Conservation (phyloP, 2,329 filamentous ascomycete species). For the Malbranchea cinnamomea region DNA sequence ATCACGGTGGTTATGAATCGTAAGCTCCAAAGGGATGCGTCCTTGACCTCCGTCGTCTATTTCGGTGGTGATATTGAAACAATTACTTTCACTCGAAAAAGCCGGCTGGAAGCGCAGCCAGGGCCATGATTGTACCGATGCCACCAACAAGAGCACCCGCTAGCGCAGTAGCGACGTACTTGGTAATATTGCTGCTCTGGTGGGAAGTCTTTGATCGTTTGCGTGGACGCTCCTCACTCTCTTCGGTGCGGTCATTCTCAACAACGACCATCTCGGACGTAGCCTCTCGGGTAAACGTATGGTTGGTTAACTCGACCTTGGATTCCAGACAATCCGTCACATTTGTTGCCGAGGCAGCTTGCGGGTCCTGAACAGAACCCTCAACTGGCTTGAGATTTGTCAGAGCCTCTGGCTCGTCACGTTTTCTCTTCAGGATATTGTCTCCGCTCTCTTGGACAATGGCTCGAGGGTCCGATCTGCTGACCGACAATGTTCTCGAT, state of each 20-base stretch:
- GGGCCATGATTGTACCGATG: slow-evolving; percentile 24
- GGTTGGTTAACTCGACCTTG: too few species aligned
- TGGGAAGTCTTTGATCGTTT: slow-evolving; percentile 17
- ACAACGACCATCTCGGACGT: slow-evolving; percentile 9
- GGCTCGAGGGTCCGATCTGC: too few species aligned
- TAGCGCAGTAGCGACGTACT: slow-evolving; percentile 25
- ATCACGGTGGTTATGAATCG: too few species aligned
- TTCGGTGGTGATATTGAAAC: background rate
- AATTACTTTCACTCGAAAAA: slow-evolving; percentile 25
- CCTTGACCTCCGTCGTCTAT: background rate
- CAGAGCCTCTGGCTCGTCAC: slow-evolving; percentile 1
- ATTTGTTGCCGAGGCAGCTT: too few species aligned
- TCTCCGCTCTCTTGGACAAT: too few species aligned
- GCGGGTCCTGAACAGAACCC: too few species aligned
- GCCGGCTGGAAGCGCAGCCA: slow-evolving; percentile 28
- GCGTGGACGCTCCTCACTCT: slow-evolving; percentile 11
- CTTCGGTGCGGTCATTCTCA: slow-evolving; percentile 6
- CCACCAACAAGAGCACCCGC: slow-evolving; percentile 28
- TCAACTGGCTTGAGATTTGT: background rate
- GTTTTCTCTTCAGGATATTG: slow-evolving; percentile 4
- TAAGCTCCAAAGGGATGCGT: background rate
- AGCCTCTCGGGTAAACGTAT: slow-evolving; percentile 8
- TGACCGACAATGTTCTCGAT: too few species aligned
- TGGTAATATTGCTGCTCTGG: slow-evolving; percentile 14
- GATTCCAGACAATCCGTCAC: too few species aligned